Percentiles rank a stretch among this genome's conserved stretches.
Conservation (phyloP, 148 eudicot species). For the Polygonum maritimum region DNA sequence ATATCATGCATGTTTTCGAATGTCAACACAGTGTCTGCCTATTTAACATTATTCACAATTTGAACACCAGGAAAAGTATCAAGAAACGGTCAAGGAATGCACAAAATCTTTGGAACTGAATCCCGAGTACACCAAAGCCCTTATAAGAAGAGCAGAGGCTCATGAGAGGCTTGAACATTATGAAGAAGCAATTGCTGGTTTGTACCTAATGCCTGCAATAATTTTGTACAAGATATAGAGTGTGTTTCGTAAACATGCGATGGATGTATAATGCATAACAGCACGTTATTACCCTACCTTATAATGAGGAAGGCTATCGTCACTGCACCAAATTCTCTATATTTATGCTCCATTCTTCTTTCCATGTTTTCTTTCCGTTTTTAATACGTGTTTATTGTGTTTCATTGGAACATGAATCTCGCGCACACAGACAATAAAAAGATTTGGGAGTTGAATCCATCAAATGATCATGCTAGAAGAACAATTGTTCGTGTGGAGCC, state of each 20-base stretch:
- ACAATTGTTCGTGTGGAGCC: constrained; percentile 76
- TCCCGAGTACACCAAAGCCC: constrained; percentile 67
- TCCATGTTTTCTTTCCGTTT: neutral
- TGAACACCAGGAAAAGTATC: constrained; percentile 46
- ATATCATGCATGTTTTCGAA: neutral
- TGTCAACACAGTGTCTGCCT: neutral
- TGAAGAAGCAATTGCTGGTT: constrained; percentile 91
- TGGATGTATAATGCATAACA: neutral
- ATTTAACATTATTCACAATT: neutral
- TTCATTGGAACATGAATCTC: neutral
- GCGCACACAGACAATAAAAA: constrained; percentile 56
- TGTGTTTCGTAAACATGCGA: neutral
- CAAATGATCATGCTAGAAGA: constrained; percentile 72
- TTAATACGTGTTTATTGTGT: neutral
- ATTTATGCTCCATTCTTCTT: neutral
- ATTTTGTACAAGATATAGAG: neutral
- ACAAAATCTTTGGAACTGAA: constrained; percentile 80
- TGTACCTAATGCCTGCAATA: constrained; percentile 2
- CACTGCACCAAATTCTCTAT: neutral
- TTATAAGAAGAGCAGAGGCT: constrained; percentile 79
- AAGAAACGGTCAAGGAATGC: constrained; percentile 73
- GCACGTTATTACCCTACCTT: too few species aligned
- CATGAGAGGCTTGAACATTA: constrained; percentile 84
- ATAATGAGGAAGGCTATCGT: neutral
- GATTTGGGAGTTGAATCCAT: constrained; percentile 72